These are phyloP conservation scores for Malus sylvestris DNA, from an alignment of 306 rosid species.

Conservation along the genomic window DNA sequence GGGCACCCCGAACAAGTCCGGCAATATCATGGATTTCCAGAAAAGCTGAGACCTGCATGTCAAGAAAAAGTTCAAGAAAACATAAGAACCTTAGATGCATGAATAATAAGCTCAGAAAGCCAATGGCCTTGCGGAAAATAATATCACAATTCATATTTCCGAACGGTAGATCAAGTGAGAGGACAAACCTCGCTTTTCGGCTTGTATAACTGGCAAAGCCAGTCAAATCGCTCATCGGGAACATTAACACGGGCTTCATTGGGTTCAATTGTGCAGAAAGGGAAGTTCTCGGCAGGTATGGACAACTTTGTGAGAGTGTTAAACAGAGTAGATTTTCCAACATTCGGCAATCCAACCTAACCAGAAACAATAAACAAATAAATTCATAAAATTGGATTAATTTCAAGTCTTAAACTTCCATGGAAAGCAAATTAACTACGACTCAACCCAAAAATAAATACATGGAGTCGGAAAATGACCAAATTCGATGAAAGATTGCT, in stretches of 20 bases:
- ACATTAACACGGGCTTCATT: constrained; percentile 92
- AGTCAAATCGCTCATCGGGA: constrained; percentile 92
- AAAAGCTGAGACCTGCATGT: constrained; percentile 74
- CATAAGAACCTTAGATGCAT: not conserved
- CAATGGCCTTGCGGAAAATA: not conserved
- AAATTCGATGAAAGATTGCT: not conserved
- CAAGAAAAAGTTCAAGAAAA: not conserved
- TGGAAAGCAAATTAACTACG: not conserved
- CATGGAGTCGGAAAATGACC: not conserved
- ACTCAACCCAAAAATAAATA: not conserved
- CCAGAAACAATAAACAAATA: constrained; percentile 6
- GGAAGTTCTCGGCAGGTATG: constrained; percentile 97
- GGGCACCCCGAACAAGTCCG: constrained; percentile 96
- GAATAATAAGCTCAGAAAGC: not conserved
- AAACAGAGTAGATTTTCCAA: constrained; percentile 95
- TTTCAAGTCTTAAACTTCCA: not conserved
- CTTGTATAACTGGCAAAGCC: constrained; percentile 86
- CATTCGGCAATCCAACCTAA: constrained; percentile 99
- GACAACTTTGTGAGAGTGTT: constrained; percentile 87
- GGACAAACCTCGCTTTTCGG: constrained; percentile 86
- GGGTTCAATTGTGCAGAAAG: constrained; percentile 98
- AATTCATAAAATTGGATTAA: too few species aligned
- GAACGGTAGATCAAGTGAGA: not conserved
- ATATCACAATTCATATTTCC: not conserved
- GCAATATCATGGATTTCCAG: constrained; percentile 96